Evolutionary conservation across 2,329 filamentous ascomycete species (phyloP).

Genomic region (Colletotrichum limetticola): DNA sequence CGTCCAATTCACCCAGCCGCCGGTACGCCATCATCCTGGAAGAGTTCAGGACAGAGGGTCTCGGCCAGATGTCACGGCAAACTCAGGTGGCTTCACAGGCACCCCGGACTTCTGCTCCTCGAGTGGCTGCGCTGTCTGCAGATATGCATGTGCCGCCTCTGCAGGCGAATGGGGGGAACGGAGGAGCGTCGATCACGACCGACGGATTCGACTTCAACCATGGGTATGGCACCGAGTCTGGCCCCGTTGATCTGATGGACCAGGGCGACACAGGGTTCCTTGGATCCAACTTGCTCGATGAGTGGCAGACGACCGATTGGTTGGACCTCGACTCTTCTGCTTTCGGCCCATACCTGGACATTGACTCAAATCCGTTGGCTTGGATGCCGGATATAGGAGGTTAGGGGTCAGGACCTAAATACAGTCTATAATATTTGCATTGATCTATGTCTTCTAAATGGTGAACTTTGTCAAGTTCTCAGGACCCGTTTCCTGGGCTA

Average conservation of each 20-base stretch:
- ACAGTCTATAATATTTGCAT: not conserved
- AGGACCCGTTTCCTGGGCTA: constrained; percentile 45
- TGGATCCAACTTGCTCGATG: constrained; percentile 32
- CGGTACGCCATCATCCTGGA: constrained; percentile 38
- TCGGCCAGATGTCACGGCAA: constrained; percentile 30
- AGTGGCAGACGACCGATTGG: constrained; percentile 45
- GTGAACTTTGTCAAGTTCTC: constrained; percentile 50
- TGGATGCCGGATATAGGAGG: constrained; percentile 34
- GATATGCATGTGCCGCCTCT: not conserved
- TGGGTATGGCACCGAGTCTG: constrained; percentile 10
- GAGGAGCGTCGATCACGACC: not conserved
- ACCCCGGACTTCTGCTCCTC: not conserved
- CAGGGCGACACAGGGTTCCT: constrained; percentile 19
- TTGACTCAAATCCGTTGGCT: constrained; percentile 22
- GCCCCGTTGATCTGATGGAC: constrained; percentile 8
- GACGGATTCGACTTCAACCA: constrained; percentile 10
- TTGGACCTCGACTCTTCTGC: constrained; percentile 40
- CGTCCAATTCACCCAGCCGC: constrained; percentile 37
- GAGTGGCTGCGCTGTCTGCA: not conserved
- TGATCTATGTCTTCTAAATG: constrained; percentile 30
- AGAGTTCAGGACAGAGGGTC: constrained; percentile 36
- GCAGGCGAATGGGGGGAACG: not conserved
- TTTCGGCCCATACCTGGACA: constrained; percentile 36
- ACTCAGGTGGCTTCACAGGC: not conserved
- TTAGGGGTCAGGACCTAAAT: not conserved